A percentile compares a stretch with the other conserved stretches of the same genome.
Conservation (phyloP, 108 stramenopile genomes). For the Fistulifera pelliculosa region DNA sequence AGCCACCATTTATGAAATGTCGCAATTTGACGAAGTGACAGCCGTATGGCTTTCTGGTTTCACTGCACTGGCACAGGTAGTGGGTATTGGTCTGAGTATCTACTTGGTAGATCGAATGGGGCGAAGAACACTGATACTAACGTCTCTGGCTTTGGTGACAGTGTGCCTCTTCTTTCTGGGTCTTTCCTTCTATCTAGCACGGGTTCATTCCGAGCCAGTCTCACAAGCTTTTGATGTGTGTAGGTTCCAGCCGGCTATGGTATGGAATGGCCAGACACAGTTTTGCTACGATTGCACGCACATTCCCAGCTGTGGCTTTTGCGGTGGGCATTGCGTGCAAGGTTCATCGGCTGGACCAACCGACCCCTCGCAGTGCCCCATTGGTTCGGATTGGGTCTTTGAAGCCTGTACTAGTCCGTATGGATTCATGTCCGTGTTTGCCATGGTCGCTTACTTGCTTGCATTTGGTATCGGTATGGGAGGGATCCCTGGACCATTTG, state of each 20-base stretch:
- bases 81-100: slow-evolving; percentile 56
- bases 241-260: slow-evolving; percentile 23
- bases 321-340: slow-evolving; percentile 24
- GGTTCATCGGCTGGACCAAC: slow-evolving; percentile 22
- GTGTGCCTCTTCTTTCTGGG: slow-evolving; percentile 52
- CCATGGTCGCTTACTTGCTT: slow-evolving; percentile 71
- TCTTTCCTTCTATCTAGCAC: slow-evolving; percentile 46
- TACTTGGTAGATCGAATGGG: slow-evolving; percentile 65
- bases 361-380: slow-evolving; percentile 2
- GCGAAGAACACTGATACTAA: slow-evolving; percentile 50
- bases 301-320: slow-evolving; percentile 57
- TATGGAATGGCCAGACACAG: slow-evolving; percentile 49
- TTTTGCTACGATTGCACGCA: slow-evolving; percentile 66
- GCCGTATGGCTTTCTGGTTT: slow-evolving; percentile 65
- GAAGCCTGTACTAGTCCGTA: slow-evolving; percentile 38
- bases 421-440: slow-evolving; percentile 48
- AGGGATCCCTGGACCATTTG: slow-evolving; percentile 81
- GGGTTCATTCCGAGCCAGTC: slow-evolving; percentile 25
- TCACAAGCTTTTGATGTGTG: slow-evolving; percentile 17
- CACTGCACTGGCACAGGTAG: slow-evolving; percentile 74
- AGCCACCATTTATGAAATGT: slow-evolving; percentile 77
- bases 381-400: slow-evolving; percentile 18
- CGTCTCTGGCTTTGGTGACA: slow-evolving; percentile 37
- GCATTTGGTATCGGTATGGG: slow-evolving; percentile 82
- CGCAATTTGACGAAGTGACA: slow-evolving; percentile 63